Evolutionary conservation across 345 rosid species (phyloP).

Genomic region (Gossypium bickii): DNA sequence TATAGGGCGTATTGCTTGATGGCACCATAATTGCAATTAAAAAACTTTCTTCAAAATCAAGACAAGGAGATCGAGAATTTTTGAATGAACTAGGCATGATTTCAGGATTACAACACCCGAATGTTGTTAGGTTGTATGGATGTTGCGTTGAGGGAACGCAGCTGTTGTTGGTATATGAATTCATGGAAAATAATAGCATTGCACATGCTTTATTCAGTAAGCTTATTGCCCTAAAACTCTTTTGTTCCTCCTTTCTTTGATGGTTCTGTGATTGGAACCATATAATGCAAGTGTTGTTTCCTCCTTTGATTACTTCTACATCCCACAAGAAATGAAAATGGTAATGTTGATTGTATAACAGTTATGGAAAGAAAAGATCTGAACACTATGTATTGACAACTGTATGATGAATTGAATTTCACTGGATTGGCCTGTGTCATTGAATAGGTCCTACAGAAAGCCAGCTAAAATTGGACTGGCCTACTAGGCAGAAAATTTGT

Average conservation of each 20-base stretch:
- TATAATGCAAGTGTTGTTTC: background rate
- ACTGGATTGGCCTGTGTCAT: background rate
- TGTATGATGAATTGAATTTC: background rate
- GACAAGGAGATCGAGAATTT: constrained; percentile 63
- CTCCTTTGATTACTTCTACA: background rate
- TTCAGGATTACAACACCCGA: constrained; percentile 49
- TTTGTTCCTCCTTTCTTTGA: background rate
- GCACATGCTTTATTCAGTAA: constrained; percentile 58
- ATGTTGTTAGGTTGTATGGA: constrained; percentile 62
- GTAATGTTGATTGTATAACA: constrained; percentile 26
- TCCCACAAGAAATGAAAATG: background rate
- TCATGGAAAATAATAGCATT: constrained; percentile 68
- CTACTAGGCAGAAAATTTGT: constrained; percentile 52
- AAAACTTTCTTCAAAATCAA: constrained; percentile 63
- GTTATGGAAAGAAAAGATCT: background rate
- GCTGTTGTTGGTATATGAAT: constrained; percentile 57
- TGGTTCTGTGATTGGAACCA: background rate
- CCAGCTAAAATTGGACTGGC: constrained; percentile 44
- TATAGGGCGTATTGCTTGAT: constrained; percentile 49
- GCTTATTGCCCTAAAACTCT: background rate
- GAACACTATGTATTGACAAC: background rate
- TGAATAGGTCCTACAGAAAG: constrained; percentile 37
- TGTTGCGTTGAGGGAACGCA: constrained; percentile 65
- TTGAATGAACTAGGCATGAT: constrained; percentile 61
- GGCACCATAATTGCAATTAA: constrained; percentile 54